These are phyloP conservation scores for Fomitopsis betulina DNA, from an alignment of 1,284 basidiomycete genomes.

Conservation along the genomic window DNA sequence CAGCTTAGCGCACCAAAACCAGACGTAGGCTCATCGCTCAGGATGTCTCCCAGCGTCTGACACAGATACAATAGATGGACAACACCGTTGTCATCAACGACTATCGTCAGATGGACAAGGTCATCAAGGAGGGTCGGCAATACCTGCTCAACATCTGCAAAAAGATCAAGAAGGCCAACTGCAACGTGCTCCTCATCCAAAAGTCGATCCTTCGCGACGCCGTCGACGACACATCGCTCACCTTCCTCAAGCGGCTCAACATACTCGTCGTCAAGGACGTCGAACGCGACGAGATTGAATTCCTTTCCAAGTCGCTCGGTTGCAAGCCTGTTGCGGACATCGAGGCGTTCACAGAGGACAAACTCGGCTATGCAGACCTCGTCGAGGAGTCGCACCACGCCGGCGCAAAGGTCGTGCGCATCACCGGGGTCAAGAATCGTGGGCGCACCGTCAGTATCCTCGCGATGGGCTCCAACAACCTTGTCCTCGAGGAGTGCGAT, in stretches of 20 bases:
- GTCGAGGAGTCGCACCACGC: conserved; percentile 88
- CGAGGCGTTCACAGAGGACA: conserved; percentile 98
- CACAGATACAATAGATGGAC: conserved; percentile 75
- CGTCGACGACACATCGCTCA: conserved; percentile 97
- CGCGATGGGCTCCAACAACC: conserved; percentile 90
- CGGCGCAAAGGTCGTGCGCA: conserved; percentile 90
- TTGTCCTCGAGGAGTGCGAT: conserved; percentile 97
- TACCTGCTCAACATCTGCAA: conserved; percentile 99
- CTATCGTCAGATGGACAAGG: conserved; percentile 99
- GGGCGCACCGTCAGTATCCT: conserved; percentile 95
- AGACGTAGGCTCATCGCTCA: conserved; percentile 58
- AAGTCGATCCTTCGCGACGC: conserved; percentile 99
- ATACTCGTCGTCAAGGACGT: conserved; percentile 98
- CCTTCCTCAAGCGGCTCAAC: conserved; percentile 96
- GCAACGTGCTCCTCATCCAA: conserved; percentile 98
- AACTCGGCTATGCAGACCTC: conserved; percentile 93
- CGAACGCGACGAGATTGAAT: conserved; percentile 98
- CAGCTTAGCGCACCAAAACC: conserved; percentile 98
- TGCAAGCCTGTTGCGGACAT: conserved; percentile 98
- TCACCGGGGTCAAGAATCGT: conserved; percentile 93
- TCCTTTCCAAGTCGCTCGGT: conserved; percentile 91
- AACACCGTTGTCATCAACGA: conserved; percentile 99
- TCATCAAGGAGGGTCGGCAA: conserved; percentile 98
- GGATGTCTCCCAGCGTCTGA: neutral
- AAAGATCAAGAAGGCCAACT: conserved; percentile 98